Evolutionary conservation across 495 filamentous ascomycete genomes (phyloP).

Genomic region (Tuber umbilicatum): DNA sequence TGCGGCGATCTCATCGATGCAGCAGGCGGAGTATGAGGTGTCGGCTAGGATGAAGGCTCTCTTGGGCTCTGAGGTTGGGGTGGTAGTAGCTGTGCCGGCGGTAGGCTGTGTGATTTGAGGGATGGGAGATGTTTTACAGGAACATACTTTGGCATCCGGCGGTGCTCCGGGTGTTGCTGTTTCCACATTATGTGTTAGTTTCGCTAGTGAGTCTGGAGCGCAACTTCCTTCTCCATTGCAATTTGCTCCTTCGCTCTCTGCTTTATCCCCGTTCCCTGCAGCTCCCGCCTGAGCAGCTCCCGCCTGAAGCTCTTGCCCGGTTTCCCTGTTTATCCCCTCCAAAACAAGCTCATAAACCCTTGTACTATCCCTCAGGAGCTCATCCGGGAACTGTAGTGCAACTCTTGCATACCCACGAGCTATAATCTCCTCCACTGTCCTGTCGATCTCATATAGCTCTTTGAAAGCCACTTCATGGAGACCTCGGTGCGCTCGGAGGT

Average conservation of each 20-base stretch:
- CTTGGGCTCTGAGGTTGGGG: constrained; percentile 37
- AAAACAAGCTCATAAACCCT: constrained; percentile 66
- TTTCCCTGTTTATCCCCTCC: constrained; percentile 50
- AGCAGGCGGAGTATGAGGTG: constrained; percentile 94
- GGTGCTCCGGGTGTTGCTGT: constrained; percentile 9
- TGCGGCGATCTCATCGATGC: constrained; percentile 93
- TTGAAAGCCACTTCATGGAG: constrained; percentile 65
- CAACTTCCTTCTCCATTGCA: constrained; percentile 25
- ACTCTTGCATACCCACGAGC: constrained; percentile 65
- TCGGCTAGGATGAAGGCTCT: constrained; percentile 84
- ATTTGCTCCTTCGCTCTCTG: constrained; percentile 14
- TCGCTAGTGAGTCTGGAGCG: background rate
- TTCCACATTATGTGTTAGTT: constrained; percentile 23
- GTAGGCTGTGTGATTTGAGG: background rate
- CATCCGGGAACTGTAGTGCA: constrained; percentile 90
- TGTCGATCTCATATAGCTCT: constrained; percentile 76
- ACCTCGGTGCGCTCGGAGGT: constrained; percentile 43
- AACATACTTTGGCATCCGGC: background rate
- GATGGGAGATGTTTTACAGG: background rate
- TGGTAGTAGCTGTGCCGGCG: constrained; percentile 32
- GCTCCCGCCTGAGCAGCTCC: constrained; percentile 1
- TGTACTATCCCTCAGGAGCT: constrained; percentile 78
- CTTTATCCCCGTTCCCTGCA: constrained; percentile 1
- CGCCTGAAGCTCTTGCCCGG: constrained; percentile 11
- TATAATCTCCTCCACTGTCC: constrained; percentile 68